phyloP scores from a whole-genome alignment of 495 filamentous ascomycete species.

The Aspergillus baeticus region DNA sequence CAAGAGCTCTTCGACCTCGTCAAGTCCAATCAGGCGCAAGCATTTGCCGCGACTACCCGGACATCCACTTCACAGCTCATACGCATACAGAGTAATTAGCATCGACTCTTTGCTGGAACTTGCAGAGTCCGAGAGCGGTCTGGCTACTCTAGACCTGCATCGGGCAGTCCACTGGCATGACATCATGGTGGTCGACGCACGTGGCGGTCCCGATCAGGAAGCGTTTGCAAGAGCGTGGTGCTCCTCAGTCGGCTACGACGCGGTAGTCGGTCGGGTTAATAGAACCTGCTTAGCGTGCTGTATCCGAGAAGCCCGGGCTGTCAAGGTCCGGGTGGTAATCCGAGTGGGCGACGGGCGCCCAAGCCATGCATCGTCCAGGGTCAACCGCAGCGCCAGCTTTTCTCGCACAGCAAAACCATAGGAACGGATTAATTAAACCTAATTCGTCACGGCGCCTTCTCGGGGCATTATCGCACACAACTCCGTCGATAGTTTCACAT shows the following conservation, averaged over 20 bases:
- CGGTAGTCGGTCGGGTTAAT: constrained; percentile 62
- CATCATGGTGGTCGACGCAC: constrained; percentile 47
- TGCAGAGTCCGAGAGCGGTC: constrained; percentile 2
- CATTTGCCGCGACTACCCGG: constrained; percentile 40
- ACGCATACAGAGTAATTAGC: constrained; percentile 54
- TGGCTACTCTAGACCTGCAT: not conserved
- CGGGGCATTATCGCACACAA: not conserved
- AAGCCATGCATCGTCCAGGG: constrained; percentile 4
- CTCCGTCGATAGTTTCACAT: constrained; percentile 1
- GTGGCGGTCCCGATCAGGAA: constrained; percentile 57
- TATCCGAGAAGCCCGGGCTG: constrained; percentile 66
- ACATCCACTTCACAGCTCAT: constrained; percentile 65
- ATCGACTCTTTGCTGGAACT: constrained; percentile 48
- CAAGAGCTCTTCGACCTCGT: constrained; percentile 25
- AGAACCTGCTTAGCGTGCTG: constrained; percentile 66
- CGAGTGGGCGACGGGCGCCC: constrained; percentile 45
- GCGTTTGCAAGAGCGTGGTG: constrained; percentile 69
- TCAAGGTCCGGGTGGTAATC: constrained; percentile 65
- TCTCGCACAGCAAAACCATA: not conserved
- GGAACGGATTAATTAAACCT: not conserved
- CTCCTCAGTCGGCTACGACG: constrained; percentile 65
- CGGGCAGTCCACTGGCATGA: constrained; percentile 33
- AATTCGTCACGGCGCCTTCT: not conserved
- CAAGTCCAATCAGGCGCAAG: constrained; percentile 7
- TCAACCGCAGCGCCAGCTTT: not conserved